Percentiles rank a stretch among this genome's conserved stretches.
Conservation (phyloP, 2,329 filamentous ascomycete species). For the Sporothrix schenckii region DNA sequence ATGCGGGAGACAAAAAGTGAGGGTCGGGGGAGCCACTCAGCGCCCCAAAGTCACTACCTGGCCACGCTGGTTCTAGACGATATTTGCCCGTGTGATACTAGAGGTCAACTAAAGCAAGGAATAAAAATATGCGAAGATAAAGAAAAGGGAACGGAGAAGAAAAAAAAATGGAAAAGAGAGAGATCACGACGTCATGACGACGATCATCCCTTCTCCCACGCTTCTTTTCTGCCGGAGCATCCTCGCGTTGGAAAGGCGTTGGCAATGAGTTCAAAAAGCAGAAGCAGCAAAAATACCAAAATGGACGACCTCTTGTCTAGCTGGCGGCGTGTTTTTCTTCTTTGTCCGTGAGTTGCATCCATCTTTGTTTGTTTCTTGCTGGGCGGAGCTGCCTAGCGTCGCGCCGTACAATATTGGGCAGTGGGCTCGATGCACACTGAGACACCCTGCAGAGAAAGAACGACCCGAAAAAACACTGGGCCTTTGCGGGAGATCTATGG, state of each 20-base stretch:
- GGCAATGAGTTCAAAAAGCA: too few relatives aligned
- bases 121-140: neutral
- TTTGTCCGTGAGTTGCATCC: conserved; percentile 16
- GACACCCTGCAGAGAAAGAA: neutral
- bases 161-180: neutral
- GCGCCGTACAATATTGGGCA: conserved; percentile 16
- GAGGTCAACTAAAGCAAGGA: neutral
- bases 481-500: conserved; percentile 21
- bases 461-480: conserved; percentile 14
- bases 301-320: neutral
- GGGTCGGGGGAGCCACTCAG: conserved; percentile 16
- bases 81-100: neutral
- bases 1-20: conserved; percentile 9
- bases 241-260: neutral
- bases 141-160: neutral
- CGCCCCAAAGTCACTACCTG: conserved; percentile 1
- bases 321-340: conserved; percentile 1
- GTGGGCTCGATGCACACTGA: conserved; percentile 1
- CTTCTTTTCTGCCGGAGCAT: conserved; percentile 6
- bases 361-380: conserved; percentile 25
- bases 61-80: neutral
- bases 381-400: conserved; percentile 14
- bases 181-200: neutral
- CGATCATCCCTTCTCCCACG: neutral
- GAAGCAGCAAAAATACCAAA: neutral